phyloP scores from a whole-genome alignment of 1,284 basidiomycete genomes.

The Phenoliferia sp. region DNA sequence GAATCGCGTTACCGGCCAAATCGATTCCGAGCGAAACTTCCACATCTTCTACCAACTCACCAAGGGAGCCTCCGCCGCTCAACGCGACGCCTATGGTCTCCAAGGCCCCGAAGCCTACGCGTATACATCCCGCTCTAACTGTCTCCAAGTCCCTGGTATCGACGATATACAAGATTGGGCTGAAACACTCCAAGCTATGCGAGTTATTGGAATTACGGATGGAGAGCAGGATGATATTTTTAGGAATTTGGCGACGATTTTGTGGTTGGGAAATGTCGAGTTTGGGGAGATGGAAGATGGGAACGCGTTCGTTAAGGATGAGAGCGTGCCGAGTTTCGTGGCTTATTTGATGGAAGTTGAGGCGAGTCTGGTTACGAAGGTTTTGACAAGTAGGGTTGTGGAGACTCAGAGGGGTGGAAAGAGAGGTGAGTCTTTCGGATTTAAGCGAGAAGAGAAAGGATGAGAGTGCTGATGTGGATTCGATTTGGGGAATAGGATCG shows the following conservation, averaged over 20 bases:
- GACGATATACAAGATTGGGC: conserved; percentile 81
- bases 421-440: conserved; percentile 53
- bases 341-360: conserved; percentile 92
- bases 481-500: conserved; percentile 52
- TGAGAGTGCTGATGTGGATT: neutral
- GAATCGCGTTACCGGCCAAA: conserved; percentile 92
- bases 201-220: conserved; percentile 75
- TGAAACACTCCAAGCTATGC: conserved; percentile 93
- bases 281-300: conserved; percentile 86
- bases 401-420: conserved; percentile 87
- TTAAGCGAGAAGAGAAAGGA: neutral
- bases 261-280: conserved; percentile 96
- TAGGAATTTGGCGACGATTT: conserved; percentile 82
- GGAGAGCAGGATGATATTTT: conserved; percentile 91
- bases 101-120: conserved; percentile 94
- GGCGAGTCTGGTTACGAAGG: conserved; percentile 71
- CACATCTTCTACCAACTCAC: conserved; percentile 99
- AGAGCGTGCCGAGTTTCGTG: conserved; percentile 89
- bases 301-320: conserved; percentile 71
- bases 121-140: conserved; percentile 87
- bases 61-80: conserved; percentile 82
- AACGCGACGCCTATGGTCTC: conserved; percentile 91
- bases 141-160: conserved; percentile 86
- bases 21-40: conserved; percentile 94
- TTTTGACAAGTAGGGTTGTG: conserved; percentile 76